Base-by-base conservation (phyloP, 2,329 filamentous ascomycete genomes). In the Aureobasidium sp. region DNA sequence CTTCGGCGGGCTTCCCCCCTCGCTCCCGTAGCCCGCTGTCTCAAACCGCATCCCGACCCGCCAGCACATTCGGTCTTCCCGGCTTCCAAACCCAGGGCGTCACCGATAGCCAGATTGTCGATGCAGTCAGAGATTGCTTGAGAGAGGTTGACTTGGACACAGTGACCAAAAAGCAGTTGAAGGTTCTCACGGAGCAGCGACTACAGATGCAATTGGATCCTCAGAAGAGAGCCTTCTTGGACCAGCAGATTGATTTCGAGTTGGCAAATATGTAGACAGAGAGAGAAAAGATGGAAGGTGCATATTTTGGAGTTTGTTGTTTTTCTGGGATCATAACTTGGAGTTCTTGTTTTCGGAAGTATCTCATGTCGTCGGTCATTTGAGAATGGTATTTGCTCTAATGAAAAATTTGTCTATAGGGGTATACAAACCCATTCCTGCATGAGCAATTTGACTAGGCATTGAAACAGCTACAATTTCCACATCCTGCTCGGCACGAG, bases 141-240 rank as follows among this genome's bases (percentile, higher is more conserved):
- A 78, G 82, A 17, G 93, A 97, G 70, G 91, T 97, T 0, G 93
- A 99, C 74, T 81, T 99, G 45, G 94, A 99, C 73, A 93, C 84
- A n/a, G 90, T 97, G 52, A 99, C 94, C 7, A 99, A 97, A 86
- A 99, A 99, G 79, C 93, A 97, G 78, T 78, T 85, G 73, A 79
- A 79, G 74, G 92, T 90, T 3, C 82, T 97, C 48, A 91, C 96
- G 14, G 94, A 99, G 78, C 91, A 97, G 79, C 85, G 92, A 70
- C 77, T 99, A 65, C 93, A 97, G 78, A 93, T 89, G 5, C 91
- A 96, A 73, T 81, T 97, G 63, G 81, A 84, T 0, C 92, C 91
- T 25, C 92, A 97, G 75, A 87, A 91, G 74, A 86, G 89, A 73
- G 86, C 87, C 17, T 97, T 96, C 78, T 85, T 97, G 79, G 93